Conservation (phyloP, 2,329 filamentous ascomycete genomes). For the Periconia sp. region DNA sequence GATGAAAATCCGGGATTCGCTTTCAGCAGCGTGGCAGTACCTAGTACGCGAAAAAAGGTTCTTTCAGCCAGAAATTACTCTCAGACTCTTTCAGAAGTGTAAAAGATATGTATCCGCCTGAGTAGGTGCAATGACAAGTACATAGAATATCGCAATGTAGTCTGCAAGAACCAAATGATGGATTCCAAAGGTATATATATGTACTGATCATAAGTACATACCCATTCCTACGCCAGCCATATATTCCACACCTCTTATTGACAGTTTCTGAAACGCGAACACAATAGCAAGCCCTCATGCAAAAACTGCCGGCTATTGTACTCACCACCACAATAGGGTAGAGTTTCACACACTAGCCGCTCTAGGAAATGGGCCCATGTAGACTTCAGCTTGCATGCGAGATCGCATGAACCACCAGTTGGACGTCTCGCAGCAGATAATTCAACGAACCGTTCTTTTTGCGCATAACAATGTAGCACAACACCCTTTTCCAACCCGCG, state of each 20-base stretch:
- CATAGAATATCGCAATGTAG: not conserved
- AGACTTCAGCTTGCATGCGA: not conserved
- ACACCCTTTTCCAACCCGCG: not conserved
- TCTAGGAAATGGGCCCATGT: not conserved
- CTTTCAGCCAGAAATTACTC: not conserved
- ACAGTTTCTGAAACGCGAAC: slow-evolving; percentile 21
- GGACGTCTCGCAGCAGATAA: not conserved
- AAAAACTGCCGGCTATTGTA: slow-evolving; percentile 2
- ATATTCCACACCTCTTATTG: slow-evolving; percentile 17
- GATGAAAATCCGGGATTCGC: not conserved
- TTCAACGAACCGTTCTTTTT: not conserved
- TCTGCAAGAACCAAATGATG: not conserved
- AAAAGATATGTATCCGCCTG: not conserved
- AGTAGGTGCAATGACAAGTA: not conserved
- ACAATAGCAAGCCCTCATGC: slow-evolving; percentile 27
- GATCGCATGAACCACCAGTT: not conserved
- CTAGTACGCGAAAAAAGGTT: not conserved
- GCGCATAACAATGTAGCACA: not conserved
- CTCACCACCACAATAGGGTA: not conserved
- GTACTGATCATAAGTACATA: not conserved
- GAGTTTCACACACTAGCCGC: not conserved
- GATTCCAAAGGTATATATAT: not conserved
- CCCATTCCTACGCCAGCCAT: not conserved
- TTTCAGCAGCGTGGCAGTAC: not conserved
- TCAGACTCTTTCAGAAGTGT: not conserved